Conservation (phyloP, 164 flowering plant genomes). For the Stephania yunnanensis region DNA sequence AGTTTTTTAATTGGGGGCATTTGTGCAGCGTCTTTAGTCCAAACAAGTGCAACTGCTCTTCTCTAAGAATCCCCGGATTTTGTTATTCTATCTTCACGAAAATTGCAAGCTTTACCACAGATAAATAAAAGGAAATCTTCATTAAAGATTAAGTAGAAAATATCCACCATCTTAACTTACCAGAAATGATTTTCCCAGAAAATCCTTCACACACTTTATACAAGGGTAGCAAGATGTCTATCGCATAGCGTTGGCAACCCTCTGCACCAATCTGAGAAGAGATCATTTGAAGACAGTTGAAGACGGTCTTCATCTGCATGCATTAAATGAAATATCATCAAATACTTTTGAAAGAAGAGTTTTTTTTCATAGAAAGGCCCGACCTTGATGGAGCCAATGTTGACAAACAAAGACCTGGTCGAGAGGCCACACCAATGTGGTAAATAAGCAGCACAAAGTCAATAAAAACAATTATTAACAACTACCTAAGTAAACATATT, state of each 20-base stretch:
- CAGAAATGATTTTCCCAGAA: conserved; percentile 70
- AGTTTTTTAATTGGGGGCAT: too few relatives aligned
- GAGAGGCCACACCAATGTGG: too few relatives aligned
- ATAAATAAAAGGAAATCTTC: neutral
- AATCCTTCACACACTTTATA: conserved; percentile 90
- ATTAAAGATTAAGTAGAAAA: neutral
- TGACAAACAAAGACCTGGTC: too few relatives aligned
- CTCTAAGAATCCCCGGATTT: neutral
- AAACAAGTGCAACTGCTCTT: neutral
- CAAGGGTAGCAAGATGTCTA: conserved; percentile 52
- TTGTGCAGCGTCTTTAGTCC: too few relatives aligned
- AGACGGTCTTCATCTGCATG: conserved; percentile 71
- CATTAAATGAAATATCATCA: conserved; percentile 7
- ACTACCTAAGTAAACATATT: too few relatives aligned
- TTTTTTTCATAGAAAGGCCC: neutral
- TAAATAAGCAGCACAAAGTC: too few relatives aligned
- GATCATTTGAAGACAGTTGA: conserved; percentile 41
- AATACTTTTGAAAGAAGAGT: neutral
- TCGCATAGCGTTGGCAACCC: conserved; percentile 43
- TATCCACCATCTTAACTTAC: conserved; percentile 28
- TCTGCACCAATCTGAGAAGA: conserved; percentile 34
- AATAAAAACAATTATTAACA: too few relatives aligned
- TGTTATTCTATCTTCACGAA: neutral
- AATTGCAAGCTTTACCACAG: neutral
- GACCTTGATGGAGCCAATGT: neutral